Conservation (phyloP, 495 filamentous ascomycete genomes). For the Talaromyces trachyspermus region DNA sequence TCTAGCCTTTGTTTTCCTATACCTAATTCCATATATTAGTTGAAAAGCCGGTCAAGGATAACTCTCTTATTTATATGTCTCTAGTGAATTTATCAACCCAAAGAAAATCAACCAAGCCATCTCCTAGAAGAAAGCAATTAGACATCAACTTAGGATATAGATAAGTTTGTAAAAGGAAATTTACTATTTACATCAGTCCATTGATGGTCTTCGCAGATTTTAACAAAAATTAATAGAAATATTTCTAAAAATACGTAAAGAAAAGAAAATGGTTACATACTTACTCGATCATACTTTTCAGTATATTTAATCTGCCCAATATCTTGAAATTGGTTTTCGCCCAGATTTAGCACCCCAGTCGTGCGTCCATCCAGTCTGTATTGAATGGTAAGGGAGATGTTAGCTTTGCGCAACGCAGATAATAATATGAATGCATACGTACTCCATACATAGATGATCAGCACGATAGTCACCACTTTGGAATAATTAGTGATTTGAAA, state of each 20-base stretch:
- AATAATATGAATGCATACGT: neutral
- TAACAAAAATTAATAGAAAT: neutral
- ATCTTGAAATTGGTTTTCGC: conserved; percentile 2
- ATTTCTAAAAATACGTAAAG: neutral
- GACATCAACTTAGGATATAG: neutral
- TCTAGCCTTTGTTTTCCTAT: conserved; percentile 4
- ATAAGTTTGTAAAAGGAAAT: neutral
- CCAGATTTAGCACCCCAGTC: neutral
- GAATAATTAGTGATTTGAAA: neutral
- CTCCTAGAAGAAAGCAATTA: neutral
- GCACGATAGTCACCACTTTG: conserved; percentile 10
- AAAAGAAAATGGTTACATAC: neutral
- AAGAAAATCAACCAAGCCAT: conserved; percentile 8
- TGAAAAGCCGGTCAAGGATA: neutral
- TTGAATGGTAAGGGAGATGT: neutral
- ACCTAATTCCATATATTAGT: neutral
- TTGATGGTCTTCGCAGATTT: neutral
- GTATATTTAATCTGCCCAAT: conserved; percentile 4
- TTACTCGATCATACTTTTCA: conserved; percentile 4
- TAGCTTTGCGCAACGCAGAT: neutral
- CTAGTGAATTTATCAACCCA: conserved; percentile 19
- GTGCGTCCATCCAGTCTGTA: neutral
- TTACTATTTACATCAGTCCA: conserved; percentile 6
- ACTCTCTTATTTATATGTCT: neutral
- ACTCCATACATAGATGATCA: conserved; percentile 3